Evolutionary conservation across 345 rosid genomes (phyloP).

Genomic region (Salix dunnii): DNA sequence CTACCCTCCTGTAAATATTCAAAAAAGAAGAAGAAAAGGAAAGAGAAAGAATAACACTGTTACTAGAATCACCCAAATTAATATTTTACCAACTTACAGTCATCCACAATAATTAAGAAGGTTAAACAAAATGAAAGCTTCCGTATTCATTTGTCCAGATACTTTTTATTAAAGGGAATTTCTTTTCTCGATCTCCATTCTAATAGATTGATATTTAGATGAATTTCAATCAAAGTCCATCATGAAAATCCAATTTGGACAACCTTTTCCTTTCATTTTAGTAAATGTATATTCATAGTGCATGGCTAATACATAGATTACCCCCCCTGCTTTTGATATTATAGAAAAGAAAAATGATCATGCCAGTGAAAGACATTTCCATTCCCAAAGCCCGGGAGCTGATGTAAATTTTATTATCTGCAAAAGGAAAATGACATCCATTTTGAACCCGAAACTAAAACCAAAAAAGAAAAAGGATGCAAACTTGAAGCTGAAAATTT

Average conservation of each 20-base stretch:
- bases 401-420: background rate
- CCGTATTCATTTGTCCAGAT: background rate
- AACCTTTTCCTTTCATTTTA: background rate
- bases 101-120: background rate
- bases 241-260: background rate
- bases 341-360: too few species aligned
- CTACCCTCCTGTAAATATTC: constrained; percentile 30
- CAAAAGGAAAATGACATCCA: background rate
- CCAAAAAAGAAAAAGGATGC: background rate
- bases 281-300: background rate
- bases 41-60: background rate
- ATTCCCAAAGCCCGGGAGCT: too few species aligned
- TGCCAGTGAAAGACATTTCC: too few species aligned
- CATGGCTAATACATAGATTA: background rate
- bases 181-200: background rate
- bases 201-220: background rate
- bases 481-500: background rate
- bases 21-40: background rate
- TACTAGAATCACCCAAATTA: background rate
- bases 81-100: background rate
- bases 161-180: background rate
- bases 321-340: too few species aligned
- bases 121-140: background rate
- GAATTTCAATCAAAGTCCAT: background rate
- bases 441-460: background rate